Conservation (phyloP, 495 filamentous ascomycete genomes). For the Immersiella caudata region DNA sequence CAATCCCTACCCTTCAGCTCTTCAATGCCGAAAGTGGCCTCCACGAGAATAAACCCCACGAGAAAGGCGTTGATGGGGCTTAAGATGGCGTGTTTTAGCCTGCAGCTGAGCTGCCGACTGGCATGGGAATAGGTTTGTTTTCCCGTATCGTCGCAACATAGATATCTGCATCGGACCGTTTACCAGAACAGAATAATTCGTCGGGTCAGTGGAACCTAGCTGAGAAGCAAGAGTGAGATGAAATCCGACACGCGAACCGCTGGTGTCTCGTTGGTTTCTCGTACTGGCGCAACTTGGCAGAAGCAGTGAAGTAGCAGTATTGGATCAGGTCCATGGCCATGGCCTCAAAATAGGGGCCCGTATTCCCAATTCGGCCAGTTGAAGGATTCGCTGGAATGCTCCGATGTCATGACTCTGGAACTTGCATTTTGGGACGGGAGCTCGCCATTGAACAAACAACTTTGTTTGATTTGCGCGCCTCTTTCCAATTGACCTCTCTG, state of each 20-base stretch:
- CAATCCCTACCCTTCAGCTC: background rate
- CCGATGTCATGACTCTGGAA: background rate
- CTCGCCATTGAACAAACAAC: background rate
- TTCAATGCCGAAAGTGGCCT: background rate
- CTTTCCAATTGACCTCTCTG: background rate
- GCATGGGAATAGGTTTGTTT: background rate
- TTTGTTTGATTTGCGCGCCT: background rate
- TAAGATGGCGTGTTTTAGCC: constrained; percentile 5
- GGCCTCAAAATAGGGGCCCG: background rate
- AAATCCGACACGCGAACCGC: background rate
- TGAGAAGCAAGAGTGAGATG: background rate
- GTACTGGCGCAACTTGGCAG: background rate
- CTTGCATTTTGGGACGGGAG: background rate
- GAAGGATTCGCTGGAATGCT: background rate
- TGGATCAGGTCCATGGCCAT: background rate
- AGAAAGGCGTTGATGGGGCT: background rate
- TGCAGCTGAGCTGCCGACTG: background rate
- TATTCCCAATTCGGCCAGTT: background rate
- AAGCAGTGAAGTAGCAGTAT: constrained; percentile 1
- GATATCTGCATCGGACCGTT: constrained; percentile 11
- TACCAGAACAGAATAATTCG: background rate
- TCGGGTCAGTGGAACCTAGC: background rate
- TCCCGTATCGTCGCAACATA: background rate
- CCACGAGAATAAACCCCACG: background rate
- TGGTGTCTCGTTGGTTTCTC: background rate